Conservation (phyloP, 2,329 filamentous ascomycete species). For the Grosmannia huntii region DNA sequence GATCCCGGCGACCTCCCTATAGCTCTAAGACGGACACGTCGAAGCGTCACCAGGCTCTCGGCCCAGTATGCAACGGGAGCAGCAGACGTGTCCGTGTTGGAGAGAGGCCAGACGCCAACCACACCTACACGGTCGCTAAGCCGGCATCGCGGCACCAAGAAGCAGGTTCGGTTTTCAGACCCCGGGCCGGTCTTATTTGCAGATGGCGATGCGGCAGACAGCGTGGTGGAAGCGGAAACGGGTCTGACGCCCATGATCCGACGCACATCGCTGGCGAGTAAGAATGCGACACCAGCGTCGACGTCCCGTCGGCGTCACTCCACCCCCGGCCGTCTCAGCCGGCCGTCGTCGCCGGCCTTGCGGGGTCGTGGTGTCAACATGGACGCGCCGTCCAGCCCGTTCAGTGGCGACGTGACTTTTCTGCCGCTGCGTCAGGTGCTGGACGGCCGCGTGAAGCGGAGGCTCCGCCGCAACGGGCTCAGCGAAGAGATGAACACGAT, state of each 20-base stretch:
- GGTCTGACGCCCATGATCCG: conserved; percentile 47
- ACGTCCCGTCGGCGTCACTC: conserved; percentile 33
- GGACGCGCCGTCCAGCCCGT: conserved; percentile 11
- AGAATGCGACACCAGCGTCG: conserved; percentile 9
- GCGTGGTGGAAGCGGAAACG: conserved; percentile 20
- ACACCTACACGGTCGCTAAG: conserved; percentile 14
- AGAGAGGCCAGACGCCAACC: conserved; percentile 16
- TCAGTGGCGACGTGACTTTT: conserved; percentile 30
- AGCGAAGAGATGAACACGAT: conserved; percentile 46
- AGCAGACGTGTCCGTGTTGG: conserved; percentile 9
- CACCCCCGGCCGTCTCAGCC: conserved; percentile 19
- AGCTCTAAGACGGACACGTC: conserved; percentile 40
- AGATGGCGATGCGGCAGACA: neutral
- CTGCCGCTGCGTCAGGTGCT: conserved; percentile 40
- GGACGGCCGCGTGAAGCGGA: conserved; percentile 43
- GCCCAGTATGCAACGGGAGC: conserved; percentile 9
- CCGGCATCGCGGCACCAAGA: conserved; percentile 22
- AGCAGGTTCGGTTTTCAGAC: conserved; percentile 47
- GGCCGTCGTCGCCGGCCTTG: conserved; percentile 1
- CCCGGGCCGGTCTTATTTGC: conserved; percentile 23
- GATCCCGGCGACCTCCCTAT: conserved; percentile 34
- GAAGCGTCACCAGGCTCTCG: conserved; percentile 22
- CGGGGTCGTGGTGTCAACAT: neutral
- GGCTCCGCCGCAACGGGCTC: conserved; percentile 40
- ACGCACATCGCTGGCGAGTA: conserved; percentile 30